Base-by-base conservation (phyloP, 441 rosid species). In the Erysimum cheiri region DNA sequence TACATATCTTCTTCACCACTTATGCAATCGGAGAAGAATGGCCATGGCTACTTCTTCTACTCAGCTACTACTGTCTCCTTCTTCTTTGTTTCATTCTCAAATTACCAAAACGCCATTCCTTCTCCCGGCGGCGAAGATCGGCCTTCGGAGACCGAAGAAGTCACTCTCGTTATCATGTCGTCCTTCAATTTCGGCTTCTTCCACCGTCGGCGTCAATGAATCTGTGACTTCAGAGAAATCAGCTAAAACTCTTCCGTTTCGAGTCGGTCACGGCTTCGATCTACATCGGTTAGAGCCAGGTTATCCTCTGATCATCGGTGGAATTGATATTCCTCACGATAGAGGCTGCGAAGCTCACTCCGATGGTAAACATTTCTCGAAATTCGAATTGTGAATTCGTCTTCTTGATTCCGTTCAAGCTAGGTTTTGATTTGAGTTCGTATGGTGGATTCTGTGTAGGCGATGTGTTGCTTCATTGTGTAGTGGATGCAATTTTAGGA, bases 261-360 rank as follows among this genome's bases (percentile, higher is more conserved):
- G 98, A 52, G 80, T 94, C 35, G 99, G 97, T 12, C 99, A 94
- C 55, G 99, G 99, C 0, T 94, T 94, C 71, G 97, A 92, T 81
- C 90, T 92, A 50, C 99, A 94, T 55, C 78, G 96, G 6, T 70
- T 92, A 73, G 99, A 90, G 83, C 94, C 94, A 35, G 97, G 97
- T 0, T 94, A 87, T 67, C 96, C 99, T 78, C 64, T 94, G 84
- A 94, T 92, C 47, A 90, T 94, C 35, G 98, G 99, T 3, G 98
- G 99, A 70, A 85, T 94, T 66, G 77, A 90, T 85, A 81, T 92
- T 59, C 97, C 97, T 28, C 91, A 88, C 8, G 95, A 91, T 28
- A 82, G 84, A 81, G 98, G 98, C 80, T 94, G 98, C 67, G 97
- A 94, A 78, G 98, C 97, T 82, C 98, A 91, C 79, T 94, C 98